Evolutionary conservation across 1,139 yeast genomes (phyloP), one percentile per base, ranked within the genome.

Genomic region (Yamadazyma dendronema): DNA sequence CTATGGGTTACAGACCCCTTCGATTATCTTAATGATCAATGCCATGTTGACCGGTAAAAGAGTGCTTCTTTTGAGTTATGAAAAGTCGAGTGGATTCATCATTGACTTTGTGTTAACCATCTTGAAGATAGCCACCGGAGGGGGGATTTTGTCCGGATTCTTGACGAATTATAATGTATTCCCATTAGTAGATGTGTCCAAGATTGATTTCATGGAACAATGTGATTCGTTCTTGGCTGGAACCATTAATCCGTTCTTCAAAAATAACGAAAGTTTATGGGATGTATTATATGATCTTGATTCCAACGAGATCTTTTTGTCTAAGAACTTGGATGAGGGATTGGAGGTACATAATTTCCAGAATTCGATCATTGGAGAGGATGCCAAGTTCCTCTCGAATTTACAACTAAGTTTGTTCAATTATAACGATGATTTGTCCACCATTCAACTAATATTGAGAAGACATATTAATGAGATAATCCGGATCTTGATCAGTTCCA

Each of bases 171-270:
- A 64, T 49, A 70, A 72, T 40, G 67, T 81, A 4, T 80, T 79
- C 52, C 86, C 86, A 2, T 77, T 79, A 41, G 68, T 81, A 2
- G 85, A 81, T 49, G 74, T 80, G 17, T 74, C 81, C 25, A 78
- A 79, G 46, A 75, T 77, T 17, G 84, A 78, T 43, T 66, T 77
- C 15, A 58, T 80, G 46, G 70, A 74, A 42, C 61, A 66, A 41
- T 74, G 80, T 42, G 72, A 68, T 14, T 77, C 80, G 17, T 80
- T 61, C 54, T 64, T 80, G 50, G 86, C 85, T 4, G 86, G 86
- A 9, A 81, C 82, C 34, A 79, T 80, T 46, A 80, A 81, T 55
- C 84, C 84, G 10, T 79, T 82, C 38, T 80, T 80, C 61, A 78
- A 77, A 44, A 59, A 66, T 35, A 81, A 78, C 48, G 79, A 79